Evolutionary conservation across 179 eudicot genomes (phyloP).

Genomic region (Heliamphora pulchella): DNA sequence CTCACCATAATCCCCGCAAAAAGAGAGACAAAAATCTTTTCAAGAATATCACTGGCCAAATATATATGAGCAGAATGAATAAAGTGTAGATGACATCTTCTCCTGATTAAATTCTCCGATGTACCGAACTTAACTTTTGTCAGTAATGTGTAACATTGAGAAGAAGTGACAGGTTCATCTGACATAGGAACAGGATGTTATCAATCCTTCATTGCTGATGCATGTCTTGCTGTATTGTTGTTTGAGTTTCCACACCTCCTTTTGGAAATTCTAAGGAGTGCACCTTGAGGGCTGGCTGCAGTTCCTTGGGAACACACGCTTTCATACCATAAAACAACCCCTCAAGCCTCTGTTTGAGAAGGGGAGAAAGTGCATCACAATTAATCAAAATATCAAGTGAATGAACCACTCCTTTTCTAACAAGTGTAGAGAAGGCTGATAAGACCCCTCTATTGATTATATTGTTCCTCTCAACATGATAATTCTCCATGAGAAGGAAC

Average conservation of each 20-base stretch:
- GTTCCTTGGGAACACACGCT: slow-evolving; percentile 15
- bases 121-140: slow-evolving; percentile 15
- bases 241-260: slow-evolving; percentile 13
- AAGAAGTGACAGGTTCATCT: slow-evolving; percentile 15
- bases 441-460: slow-evolving; percentile 42
- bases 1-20: no score
- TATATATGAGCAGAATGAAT: no score
- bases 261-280: slow-evolving; percentile 15
- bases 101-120: slow-evolving; percentile 17
- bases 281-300: slow-evolving; percentile 12
- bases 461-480: slow-evolving; percentile 57
- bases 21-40: no score
- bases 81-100: no score
- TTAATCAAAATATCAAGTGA: slow-evolving; percentile 54
- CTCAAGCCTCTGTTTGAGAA: slow-evolving; percentile 47
- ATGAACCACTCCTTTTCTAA: slow-evolving; percentile 50
- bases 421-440: slow-evolving; percentile 43
- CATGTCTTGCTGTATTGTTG: slow-evolving; percentile 15
- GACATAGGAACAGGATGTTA: slow-evolving; percentile 8
- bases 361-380: slow-evolving; percentile 48
- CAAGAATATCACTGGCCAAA: no score
- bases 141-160: not conserved
- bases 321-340: slow-evolving; percentile 30
- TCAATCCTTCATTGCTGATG: slow-evolving; percentile 17
- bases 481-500: slow-evolving; percentile 54